Base-by-base conservation (phyloP, 805 yeast species). In the Nakazawaea pomicola region DNA sequence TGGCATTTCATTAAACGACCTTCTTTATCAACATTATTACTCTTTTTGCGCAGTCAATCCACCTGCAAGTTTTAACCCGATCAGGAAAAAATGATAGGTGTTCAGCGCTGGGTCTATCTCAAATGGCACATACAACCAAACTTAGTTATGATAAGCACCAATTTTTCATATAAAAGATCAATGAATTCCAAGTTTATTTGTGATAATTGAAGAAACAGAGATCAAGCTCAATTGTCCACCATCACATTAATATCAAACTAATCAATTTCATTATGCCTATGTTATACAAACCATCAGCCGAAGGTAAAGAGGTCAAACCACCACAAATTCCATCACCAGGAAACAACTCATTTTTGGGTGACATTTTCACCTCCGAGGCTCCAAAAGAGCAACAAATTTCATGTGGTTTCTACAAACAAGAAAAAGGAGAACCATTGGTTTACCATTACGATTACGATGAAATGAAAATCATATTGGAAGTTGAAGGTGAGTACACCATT, bases 321-420 rank as follows among this genome's bases (percentile, higher is more conserved):
- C 75, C 82, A 33, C 68, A 67, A 30, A 72, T 80, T 46, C 78
- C 82, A 43, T 68, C 81, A 42, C 79, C 80, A 60, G 81, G 82
- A 46, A 74, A 70, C 67, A 81, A 81, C 61, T 72, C 88, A 6
- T 81, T 77, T 68, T 68, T 81, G 47, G 83, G 85, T 41, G 89
- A 81, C 55, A 65, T 70, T 47, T 75, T 75, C 62, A 70, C 79
- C 31, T 74, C 83, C 16, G 78, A 75, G 20, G 80, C 79, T 41
- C 78, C 76, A 51, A 58, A 66, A 38, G 86, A 75, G 37, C 61
- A 78, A 56, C 76, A 76, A 57, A 75, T 81, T 49, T 61, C 80
- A 14, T 68, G 80, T 56, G 89, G 89, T 39, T 80, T 81, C 66
- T 81, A 76, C 72, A 72, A 67, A 54, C 87, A 81, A 62, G 82